phyloP scores from a whole-genome alignment of 192 early-diverging fungal species.

The Coemansia sp. region DNA sequence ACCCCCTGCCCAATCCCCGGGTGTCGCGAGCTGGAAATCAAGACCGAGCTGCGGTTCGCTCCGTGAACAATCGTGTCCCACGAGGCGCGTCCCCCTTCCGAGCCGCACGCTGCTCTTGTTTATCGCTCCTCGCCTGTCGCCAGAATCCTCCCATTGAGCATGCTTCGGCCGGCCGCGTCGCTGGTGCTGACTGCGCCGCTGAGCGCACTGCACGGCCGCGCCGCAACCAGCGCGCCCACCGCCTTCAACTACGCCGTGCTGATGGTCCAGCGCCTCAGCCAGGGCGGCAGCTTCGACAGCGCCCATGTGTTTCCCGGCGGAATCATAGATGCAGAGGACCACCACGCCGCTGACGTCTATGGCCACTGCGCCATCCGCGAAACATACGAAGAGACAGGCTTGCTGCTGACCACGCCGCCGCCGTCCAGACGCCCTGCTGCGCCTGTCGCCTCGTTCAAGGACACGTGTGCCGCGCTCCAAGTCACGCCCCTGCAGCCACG shows the following conservation, averaged over 20 bases:
- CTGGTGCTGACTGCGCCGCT: conserved; percentile 39
- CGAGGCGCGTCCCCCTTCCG: too few relatives aligned
- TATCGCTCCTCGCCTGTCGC: too few relatives aligned
- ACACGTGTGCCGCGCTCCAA: conserved; percentile 45
- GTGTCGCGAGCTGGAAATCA: too few relatives aligned
- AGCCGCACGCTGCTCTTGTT: too few relatives aligned
- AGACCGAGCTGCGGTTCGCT: too few relatives aligned
- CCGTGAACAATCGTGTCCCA: too few relatives aligned
- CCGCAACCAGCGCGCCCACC: neutral
- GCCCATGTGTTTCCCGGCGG: conserved; percentile 48
- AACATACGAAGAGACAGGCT: conserved; percentile 78
- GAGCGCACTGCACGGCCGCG: neutral
- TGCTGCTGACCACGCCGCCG: conserved; percentile 48
- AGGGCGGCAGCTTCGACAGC: conserved; percentile 28
- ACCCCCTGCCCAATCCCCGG: too few relatives aligned
- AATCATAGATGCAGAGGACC: conserved; percentile 21
- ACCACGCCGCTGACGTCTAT: conserved; percentile 7
- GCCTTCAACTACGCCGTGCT: conserved; percentile 46
- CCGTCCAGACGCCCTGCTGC: too few relatives aligned
- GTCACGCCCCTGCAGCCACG: conserved; percentile 39
- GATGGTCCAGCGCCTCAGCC: conserved; percentile 28
- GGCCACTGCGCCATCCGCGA: conserved; percentile 69
- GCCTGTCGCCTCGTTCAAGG: conserved; percentile 56
- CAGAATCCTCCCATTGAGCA: neutral
- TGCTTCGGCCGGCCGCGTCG: conserved; percentile 19